phyloP scores from a whole-genome alignment of 2,329 filamentous ascomycete species.

The Monilinia polystroma region DNA sequence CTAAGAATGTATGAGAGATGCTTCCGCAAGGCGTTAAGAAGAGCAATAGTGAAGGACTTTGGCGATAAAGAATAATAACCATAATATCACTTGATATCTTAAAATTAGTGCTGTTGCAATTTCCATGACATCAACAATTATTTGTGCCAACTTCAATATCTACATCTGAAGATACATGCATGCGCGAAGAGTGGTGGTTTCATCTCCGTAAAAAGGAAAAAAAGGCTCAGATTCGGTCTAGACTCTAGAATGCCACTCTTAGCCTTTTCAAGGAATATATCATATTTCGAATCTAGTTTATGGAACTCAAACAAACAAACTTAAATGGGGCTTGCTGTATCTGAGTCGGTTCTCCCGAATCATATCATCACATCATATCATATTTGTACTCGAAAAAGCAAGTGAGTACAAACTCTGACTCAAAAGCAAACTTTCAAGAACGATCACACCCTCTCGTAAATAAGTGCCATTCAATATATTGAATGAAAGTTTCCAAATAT shows the following conservation, averaged over 20 bases:
- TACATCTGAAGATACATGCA: not conserved
- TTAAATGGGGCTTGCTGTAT: slow-evolving; percentile 8
- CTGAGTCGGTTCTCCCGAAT: slow-evolving; percentile 14
- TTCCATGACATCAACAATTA: not conserved
- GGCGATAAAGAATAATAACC: not conserved
- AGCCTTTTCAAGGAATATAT: slow-evolving; percentile 6
- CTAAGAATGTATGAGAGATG: slow-evolving; percentile 16
- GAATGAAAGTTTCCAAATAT: slow-evolving; percentile 11
- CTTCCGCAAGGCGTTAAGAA: slow-evolving; percentile 12
- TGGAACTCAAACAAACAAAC: slow-evolving; percentile 19
- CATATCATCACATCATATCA: not conserved
- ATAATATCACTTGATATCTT: slow-evolving; percentile 13
- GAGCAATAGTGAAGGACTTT: slow-evolving; percentile 1
- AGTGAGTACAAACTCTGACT: slow-evolving; percentile 1
- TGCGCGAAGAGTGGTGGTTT: not conserved
- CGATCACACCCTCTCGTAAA: not conserved
- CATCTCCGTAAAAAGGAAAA: not conserved
- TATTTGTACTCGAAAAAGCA: slow-evolving; percentile 18
- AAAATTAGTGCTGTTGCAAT: not conserved
- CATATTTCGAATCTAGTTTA: slow-evolving; percentile 11
- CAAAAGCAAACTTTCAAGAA: slow-evolving; percentile 10
- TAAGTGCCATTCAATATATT: not conserved
- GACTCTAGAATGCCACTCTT: not conserved
- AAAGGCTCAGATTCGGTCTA: not conserved
- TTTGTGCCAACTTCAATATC: not conserved